Conservation (phyloP, 2,329 filamentous ascomycete genomes). For the Capronia coronata region DNA sequence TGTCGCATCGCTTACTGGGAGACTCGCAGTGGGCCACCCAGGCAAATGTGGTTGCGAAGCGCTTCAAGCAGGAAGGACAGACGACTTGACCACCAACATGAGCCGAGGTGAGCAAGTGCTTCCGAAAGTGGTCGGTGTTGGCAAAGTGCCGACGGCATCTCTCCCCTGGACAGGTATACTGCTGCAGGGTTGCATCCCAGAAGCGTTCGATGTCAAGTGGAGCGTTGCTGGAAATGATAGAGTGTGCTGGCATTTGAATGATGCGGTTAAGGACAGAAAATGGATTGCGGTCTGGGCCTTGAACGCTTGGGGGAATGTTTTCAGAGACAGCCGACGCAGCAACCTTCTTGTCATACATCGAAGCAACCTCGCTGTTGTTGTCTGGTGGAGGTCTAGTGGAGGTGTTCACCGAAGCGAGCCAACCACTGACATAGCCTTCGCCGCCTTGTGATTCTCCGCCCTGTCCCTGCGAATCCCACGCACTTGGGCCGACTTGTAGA, state of each 20-base stretch:
- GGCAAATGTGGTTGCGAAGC: slow-evolving; percentile 35
- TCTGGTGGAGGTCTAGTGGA: slow-evolving; percentile 6
- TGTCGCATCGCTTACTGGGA: slow-evolving; percentile 33
- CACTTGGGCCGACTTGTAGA: neutral
- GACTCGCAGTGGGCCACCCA: slow-evolving; percentile 40
- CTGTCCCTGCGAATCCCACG: neutral
- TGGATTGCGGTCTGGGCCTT: neutral
- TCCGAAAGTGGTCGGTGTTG: slow-evolving; percentile 29
- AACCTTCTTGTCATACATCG: slow-evolving; percentile 14
- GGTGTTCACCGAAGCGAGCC: slow-evolving; percentile 11
- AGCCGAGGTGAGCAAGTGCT: slow-evolving; percentile 32
- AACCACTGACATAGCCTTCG: slow-evolving; percentile 4
- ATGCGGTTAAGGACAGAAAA: slow-evolving; percentile 4
- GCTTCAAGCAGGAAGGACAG: slow-evolving; percentile 37
- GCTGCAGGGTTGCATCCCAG: slow-evolving; percentile 30
- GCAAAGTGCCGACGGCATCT: slow-evolving; percentile 32
- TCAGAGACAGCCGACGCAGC: slow-evolving; percentile 1
- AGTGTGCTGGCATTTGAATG: slow-evolving; percentile 14
- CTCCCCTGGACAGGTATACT: slow-evolving; percentile 32
- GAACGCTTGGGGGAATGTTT: slow-evolving; percentile 4
- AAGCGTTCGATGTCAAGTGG: slow-evolving; percentile 31
- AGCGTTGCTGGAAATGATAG: slow-evolving; percentile 11
- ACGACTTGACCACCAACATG: slow-evolving; percentile 30
- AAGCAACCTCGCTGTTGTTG: slow-evolving; percentile 14
- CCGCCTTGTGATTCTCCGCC: neutral